Base-by-base conservation (phyloP, 768 basidiomycete genomes). In the Mycena alexandri region DNA sequence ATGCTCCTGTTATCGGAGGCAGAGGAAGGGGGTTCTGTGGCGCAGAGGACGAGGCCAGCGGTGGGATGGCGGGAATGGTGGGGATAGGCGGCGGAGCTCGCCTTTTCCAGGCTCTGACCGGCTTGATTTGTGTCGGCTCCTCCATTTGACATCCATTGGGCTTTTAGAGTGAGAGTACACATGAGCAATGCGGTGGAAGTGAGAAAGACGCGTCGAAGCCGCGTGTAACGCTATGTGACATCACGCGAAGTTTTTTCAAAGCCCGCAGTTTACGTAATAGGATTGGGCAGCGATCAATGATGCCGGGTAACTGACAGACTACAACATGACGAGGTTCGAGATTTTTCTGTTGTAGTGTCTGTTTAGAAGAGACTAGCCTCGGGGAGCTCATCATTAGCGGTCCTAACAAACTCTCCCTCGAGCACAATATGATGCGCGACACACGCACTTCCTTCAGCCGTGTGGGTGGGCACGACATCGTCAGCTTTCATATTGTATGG, bases 311-410 rank as follows among this genome's bases (percentile, higher is more conserved):
- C 10, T 38, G 38, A 38, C 38, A 38, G 38, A 38, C 38, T 38
- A 38, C 38, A 38, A 38, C 38, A 38, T n/a, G 9, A 10, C 38
- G 38, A 38, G 38, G 38, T 38, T 4, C 38, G 38, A 38, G 38
- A n/a, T 50, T 10, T 38, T 10, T 38, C 2, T 5, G 38, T 38
- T 38, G 38, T 38, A 38, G 29, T 11, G 38, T 38, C 38, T 38
- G 38, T 38, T 38, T 38, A 38, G 4, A 38, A 38, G 38, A 38
- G 38, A 38, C 38, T 38, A 38, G 59, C 3, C 60, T 67, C 7
- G 65, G 65, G 17, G 65, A 67, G 34, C 19, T 54, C 7, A 24
- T 59, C 24, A 36, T 61, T 3, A 22, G 25, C 25, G n/a, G 47
- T 9, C 21, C 33, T 2, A 16, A 33, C 3, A 51, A 34, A 9